Evolutionary conservation across 495 filamentous ascomycete species (phyloP), one percentile per base, ranked within the genome.

Genomic region (Paragyromitra xinjiangensis): DNA sequence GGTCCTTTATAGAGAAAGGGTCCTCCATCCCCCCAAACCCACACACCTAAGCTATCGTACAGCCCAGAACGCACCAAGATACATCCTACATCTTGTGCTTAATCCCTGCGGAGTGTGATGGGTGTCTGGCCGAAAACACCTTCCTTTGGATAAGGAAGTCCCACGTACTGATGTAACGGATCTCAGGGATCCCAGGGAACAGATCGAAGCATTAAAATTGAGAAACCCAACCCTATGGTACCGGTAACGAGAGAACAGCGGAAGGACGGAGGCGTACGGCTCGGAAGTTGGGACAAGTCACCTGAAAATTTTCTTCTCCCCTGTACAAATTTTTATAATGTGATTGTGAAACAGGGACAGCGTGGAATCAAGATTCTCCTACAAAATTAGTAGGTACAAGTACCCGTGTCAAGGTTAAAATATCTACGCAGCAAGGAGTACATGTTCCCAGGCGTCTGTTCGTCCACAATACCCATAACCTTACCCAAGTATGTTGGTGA

Each of bases 211-310:
- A 44, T 63, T 9, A 12, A 7, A 22, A 39, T 48, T 3, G 29
- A 34, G 29, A 51, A 50, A 56, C 73, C 68, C 73, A 59, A 39
- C 53, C 14, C 67, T 72, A 71, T 72, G 73, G 73, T 48, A 64
- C 61, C 59, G 61, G 73, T 59, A 58, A 64, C 50, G 22, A 66
- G 51, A 50, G 24, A 64, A 62, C 24, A 39, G 19, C 69, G 44
- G 37, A 45, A 56, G 55, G 19, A 48, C 45, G 64, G 44, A 7
- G 42, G 50, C 29, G 24, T 39, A 48, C 24, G 26, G 73, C 58
- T 71, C 59, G 39, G 58, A 29, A 44, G 45, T 64, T 39, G 8
- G 29, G 29, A 34, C 29, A 34, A 3, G 29, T 34, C 29, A 34
- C 29, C 29, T 34, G 29, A 34, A 34, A 34, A 34, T 3, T 3